A percentile compares a stretch with the other conserved stretches of the same genome.
These are phyloP conservation scores for Neofusicoccum umdonicola DNA, from an alignment of 2,329 filamentous ascomycete genomes.

Conservation along the genomic window DNA sequence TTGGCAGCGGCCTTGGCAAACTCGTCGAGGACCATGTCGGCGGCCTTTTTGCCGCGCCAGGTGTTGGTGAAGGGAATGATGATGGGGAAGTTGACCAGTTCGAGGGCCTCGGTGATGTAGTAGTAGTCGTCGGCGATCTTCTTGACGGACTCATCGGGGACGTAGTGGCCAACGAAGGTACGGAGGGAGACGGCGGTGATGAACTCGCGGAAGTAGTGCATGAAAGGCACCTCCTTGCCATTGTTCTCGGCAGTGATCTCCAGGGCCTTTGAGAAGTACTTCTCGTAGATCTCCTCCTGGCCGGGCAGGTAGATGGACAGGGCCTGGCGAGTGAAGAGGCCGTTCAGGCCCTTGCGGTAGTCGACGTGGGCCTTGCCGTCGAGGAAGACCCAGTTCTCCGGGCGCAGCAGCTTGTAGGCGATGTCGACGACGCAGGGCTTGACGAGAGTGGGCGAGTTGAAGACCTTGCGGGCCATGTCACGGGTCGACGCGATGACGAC, in stretches of 20 bases:
- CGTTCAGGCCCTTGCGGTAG: constrained; percentile 94
- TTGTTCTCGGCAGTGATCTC: constrained; percentile 67
- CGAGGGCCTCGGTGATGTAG: constrained; percentile 89
- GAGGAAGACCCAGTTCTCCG: constrained; percentile 94
- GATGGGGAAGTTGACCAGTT: constrained; percentile 97
- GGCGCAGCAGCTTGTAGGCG: constrained; percentile 87
- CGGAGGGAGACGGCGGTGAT: constrained; percentile 94
- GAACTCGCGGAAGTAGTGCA: constrained; percentile 87
- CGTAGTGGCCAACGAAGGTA: constrained; percentile 96
- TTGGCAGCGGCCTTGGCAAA: constrained; percentile 91
- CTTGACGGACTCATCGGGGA: constrained; percentile 84
- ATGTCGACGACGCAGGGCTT: constrained; percentile 96
- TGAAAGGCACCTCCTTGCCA: constrained; percentile 79
- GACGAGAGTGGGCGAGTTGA: constrained; percentile 88
- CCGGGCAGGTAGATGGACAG: constrained; percentile 86
- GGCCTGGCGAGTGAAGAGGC: constrained; percentile 87
- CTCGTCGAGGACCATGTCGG: constrained; percentile 85
- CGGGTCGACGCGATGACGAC: constrained; percentile 94
- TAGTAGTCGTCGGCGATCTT: constrained; percentile 97
- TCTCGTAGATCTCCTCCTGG: constrained; percentile 87
- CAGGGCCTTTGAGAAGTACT: constrained; percentile 79
- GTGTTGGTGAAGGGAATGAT: constrained; percentile 93
- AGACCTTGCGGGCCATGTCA: constrained; percentile 93
- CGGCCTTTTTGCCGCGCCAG: constrained; percentile 95
- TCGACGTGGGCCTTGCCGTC: constrained; percentile 94